Conservation (phyloP, 352 stramenopile genomes). For the Phytophthora uliginosa region DNA sequence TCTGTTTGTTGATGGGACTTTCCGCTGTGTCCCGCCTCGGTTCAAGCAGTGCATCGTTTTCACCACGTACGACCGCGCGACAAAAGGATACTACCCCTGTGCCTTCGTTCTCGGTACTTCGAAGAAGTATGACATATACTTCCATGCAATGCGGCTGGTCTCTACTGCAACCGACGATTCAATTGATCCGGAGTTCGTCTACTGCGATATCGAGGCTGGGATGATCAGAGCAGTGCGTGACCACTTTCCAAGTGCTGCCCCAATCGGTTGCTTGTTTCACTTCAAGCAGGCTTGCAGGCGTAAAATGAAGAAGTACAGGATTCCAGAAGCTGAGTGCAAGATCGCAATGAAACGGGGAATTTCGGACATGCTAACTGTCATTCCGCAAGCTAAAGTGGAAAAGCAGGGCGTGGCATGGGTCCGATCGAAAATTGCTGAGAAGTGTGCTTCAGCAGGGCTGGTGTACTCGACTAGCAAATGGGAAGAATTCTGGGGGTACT, state of each 20-base stretch:
- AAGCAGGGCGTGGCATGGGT: constrained; percentile 11
- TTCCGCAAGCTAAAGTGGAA: neutral
- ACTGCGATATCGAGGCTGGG: constrained; percentile 19
- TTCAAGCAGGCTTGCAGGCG: constrained; percentile 10
- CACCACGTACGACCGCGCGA: constrained; percentile 3
- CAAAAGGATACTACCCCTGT: neutral
- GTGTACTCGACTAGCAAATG: neutral
- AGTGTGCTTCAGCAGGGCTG: neutral
- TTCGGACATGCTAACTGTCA: constrained; percentile 10
- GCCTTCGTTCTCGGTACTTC: constrained; percentile 10
- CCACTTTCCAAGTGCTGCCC: neutral
- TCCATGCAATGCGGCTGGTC: neutral
- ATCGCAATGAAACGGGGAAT: constrained; percentile 7
- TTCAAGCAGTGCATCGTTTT: constrained; percentile 13
- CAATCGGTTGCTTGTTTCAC: constrained; percentile 14
- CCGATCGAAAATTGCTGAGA: too few relatives aligned
- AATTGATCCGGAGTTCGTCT: constrained; percentile 7
- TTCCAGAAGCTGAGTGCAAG: neutral
- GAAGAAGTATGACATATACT: constrained; percentile 11
- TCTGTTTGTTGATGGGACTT: constrained; percentile 15
- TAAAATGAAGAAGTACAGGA: constrained; percentile 12
- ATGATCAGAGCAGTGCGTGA: neutral
- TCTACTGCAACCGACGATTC: neutral
- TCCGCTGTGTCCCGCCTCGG: neutral
- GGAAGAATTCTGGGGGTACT: constrained; percentile 23